Conservation (phyloP, 116 monocot species). For the Cymodocea nodosa region DNA sequence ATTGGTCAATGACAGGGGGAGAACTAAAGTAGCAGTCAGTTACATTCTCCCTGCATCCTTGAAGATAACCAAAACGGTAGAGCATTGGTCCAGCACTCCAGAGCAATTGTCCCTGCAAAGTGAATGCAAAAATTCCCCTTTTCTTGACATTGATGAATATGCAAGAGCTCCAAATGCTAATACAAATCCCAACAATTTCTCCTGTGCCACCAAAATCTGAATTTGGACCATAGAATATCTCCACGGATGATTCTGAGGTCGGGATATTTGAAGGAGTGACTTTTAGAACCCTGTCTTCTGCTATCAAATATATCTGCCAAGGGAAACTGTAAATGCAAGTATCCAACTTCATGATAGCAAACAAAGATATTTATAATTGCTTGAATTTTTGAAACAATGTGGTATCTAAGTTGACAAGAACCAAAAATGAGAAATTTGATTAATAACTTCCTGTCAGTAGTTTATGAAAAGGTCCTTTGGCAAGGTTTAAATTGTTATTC, state of each 20-base stretch:
- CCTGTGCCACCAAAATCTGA: slow-evolving; percentile 32
- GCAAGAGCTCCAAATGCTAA: slow-evolving; percentile 41
- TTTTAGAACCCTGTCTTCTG: slow-evolving; percentile 59
- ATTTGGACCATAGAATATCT: slow-evolving; percentile 42
- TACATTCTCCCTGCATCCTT: slow-evolving; percentile 51
- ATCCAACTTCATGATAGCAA: neutral
- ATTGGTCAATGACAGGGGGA: slow-evolving; percentile 66
- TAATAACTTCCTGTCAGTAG: no score
- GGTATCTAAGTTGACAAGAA: no score
- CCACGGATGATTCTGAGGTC: slow-evolving; percentile 21
- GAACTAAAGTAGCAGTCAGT: slow-evolving; percentile 71
- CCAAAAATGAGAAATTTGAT: no score
- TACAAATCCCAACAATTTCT: slow-evolving; percentile 55
- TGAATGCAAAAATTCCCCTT: slow-evolving; percentile 58
- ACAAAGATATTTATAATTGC: no score
- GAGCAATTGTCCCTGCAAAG: slow-evolving; percentile 31
- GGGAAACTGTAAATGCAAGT: neutral
- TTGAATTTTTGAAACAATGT: no score
- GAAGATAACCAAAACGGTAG: slow-evolving; percentile 48
- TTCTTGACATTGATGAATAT: slow-evolving; percentile 48
- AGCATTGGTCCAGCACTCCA: slow-evolving; percentile 79
- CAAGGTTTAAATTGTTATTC: no score
- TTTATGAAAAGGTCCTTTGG: no score
- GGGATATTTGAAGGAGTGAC: slow-evolving; percentile 43
- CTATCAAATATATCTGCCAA: slow-evolving; percentile 74